These are phyloP conservation scores for Betula pendula DNA, from an alignment of 306 rosid genomes.

Conservation along the genomic window DNA sequence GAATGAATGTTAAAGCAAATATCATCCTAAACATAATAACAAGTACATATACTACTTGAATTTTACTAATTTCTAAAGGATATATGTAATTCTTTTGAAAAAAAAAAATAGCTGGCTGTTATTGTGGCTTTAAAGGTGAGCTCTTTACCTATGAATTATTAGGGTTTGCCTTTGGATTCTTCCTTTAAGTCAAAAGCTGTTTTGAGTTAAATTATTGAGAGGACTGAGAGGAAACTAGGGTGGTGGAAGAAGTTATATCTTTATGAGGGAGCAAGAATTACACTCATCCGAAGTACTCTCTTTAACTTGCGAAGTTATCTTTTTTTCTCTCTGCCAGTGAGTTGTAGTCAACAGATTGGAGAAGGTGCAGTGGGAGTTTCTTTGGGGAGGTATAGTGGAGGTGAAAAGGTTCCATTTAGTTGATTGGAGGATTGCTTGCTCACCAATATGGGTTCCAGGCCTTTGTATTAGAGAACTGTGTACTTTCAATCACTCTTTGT, in stretches of 20 bases:
- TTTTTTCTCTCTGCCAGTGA: not conserved
- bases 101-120: not conserved
- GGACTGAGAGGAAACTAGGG: too few species aligned
- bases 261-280: not conserved
- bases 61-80: too few species aligned
- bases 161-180: not conserved
- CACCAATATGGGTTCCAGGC: not conserved
- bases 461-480: not conserved
- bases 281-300: not conserved
- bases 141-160: not conserved
- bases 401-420: not conserved
- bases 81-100: too few species aligned
- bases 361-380: not conserved
- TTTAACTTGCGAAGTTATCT: not conserved
- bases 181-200: not conserved
- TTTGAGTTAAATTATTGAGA: not conserved
- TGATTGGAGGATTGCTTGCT: not conserved
- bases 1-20: too few species aligned
- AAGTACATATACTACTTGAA: too few species aligned
- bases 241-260: too few species aligned
- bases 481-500: not conserved
- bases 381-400: not conserved
- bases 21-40: too few species aligned
- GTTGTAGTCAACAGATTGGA: not conserved
- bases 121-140: not conserved